Base-by-base conservation (phyloP, 1,284 basidiomycete genomes). In the Caloboletus firmus region DNA sequence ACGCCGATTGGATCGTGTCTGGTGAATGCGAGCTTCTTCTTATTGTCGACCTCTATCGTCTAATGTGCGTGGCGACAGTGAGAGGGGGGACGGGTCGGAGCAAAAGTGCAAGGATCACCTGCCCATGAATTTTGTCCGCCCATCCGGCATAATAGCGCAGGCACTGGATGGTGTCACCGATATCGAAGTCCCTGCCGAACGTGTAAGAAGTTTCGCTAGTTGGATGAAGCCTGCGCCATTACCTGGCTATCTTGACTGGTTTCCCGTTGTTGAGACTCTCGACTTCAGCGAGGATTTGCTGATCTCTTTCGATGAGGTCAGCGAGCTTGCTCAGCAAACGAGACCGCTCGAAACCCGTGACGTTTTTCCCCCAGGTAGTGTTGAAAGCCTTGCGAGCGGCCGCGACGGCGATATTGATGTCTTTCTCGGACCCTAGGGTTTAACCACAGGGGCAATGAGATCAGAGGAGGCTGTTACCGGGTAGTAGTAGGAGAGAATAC, bases 1-100 rank as follows among this genome's bases (percentile, higher is more conserved):
- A 97, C 95, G 45, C 95, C 95, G 62, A 98, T 90, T 30, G 95
- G 94, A 61, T 98, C 95, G 72, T 95, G 91, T 45, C 87, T 82
- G 24, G 93, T 95, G 72, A 93, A 93, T 17, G 89, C 89, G 54
- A 93, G 74, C 73, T 94, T 94, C 51, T 77, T 78, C 66, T 83
- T 84, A 68, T 87, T 87, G 68, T 92, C 86, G 28, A 92, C 82
- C 73, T 94, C 93, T 60, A 94, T 83, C 42, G 83, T 83, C 87
- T 91, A 36, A 46, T 36, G 20, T 34, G 26, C n/a, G 43, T 36
- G 36, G 42, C 43, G 45, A 45, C 30, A 9, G 22, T 55, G 17
- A 51, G 53, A 41, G 8, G 48, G 32, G 43, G n/a, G 41, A 28
- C 34, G 37, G 13, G 34, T 18, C 13, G 20, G 31, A 28, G 17